Evolutionary conservation across 1,284 basidiomycete species (phyloP), one percentile per base, ranked within the genome.

Genomic region (Bondarzewia mesenterica): DNA sequence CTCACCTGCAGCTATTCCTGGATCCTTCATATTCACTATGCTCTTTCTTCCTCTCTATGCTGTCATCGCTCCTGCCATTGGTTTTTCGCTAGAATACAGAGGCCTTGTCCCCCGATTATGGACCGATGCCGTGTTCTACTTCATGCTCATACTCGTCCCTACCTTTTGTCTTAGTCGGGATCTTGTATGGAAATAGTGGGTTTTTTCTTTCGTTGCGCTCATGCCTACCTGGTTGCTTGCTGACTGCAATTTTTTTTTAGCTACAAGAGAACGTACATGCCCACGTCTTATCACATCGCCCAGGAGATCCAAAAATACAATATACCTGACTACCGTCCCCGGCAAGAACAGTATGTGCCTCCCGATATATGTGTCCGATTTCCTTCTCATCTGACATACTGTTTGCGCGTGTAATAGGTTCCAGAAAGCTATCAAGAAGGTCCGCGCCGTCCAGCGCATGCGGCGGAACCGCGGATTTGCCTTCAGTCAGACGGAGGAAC

Each of bases 291-390:
- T 66, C 95, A 99, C 64, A 93, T 99, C 55, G 93, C 95, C 0
- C 95, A 99, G 63, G 96, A 99, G 66, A 72, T 91, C 16, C 92
- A 94, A 68, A 97, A 97, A 70, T 97, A 96, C 73, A 96, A 97
- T 63, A 85, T 97, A 52, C 93, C 93, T 7, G 96, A 99, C 63
- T 97, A 98, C 64, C 76, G 96, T 39, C 96, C 96, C 1, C 77
- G 95, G 50, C 95, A 98, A 70, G 95, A 96, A 67, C 95, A 99
- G 83, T 91, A 60, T 60, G 87, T 80, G 1, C 36, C 16, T 14
- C 26, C 22, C 25, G n/a, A n/a, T 91, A 60, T 60, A 87, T 80
- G 1, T 35, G n/a, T 14, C 26, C 22, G 25, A n/a, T 44, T 22
- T 48, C 10, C 10, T 26, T 22, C 16, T 22, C 26, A 26, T 16